Conservation (phyloP, 495 filamentous ascomycete species). For the Penicillium lividum region DNA sequence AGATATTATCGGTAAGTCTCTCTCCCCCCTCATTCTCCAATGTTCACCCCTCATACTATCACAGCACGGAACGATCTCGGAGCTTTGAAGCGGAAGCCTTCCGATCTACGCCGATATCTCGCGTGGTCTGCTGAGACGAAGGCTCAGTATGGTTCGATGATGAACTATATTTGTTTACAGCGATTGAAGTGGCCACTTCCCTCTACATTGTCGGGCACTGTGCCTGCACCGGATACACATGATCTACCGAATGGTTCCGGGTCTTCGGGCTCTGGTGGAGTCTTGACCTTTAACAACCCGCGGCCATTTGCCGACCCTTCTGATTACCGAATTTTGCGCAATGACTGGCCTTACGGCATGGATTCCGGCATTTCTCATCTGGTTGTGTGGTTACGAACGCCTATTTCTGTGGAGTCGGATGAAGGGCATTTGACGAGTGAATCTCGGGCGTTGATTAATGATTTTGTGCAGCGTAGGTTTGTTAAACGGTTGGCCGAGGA, state of each 20-base stretch:
- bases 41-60: constrained; percentile 18
- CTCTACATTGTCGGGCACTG: constrained; percentile 1
- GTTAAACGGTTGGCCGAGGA: constrained; percentile 52
- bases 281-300: constrained; percentile 37
- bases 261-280: neutral
- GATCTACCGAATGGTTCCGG: neutral
- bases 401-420: constrained; percentile 44
- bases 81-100: constrained; percentile 77
- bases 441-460: constrained; percentile 58
- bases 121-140: constrained; percentile 72
- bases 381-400: constrained; percentile 61
- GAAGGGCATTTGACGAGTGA: constrained; percentile 76
- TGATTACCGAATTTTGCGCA: constrained; percentile 76
- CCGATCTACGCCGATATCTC: constrained; percentile 81
- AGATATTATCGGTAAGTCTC: constrained; percentile 62
- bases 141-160: constrained; percentile 71
- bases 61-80: constrained; percentile 70
- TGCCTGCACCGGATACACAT: constrained; percentile 5
- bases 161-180: constrained; percentile 70
- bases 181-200: constrained; percentile 69
- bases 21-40: constrained; percentile 7
- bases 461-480: constrained; percentile 71
- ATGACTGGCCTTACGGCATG: constrained; percentile 92
- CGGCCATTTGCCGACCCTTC: constrained; percentile 67
- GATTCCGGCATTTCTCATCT: constrained; percentile 65